Evolutionary conservation across 345 rosid genomes (phyloP), one percentile per base, ranked within the genome.

Genomic region (Garcia nutans): DNA sequence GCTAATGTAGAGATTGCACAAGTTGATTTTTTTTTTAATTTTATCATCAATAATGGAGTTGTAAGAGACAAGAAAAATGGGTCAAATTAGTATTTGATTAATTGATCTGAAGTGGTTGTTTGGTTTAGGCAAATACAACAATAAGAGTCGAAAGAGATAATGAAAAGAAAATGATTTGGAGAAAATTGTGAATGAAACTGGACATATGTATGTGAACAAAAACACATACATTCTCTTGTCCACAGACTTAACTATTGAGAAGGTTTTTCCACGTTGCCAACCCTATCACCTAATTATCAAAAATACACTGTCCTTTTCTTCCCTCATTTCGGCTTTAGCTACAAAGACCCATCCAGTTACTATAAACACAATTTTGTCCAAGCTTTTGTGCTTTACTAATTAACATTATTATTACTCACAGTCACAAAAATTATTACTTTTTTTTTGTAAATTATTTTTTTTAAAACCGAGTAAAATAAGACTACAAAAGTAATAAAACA

Each of bases 181-280:
- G 41, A 6, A 5, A 37, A 3, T 37, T 37, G 41, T 37, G 41
- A 37, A 37, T 37, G 50, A 10, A 47, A 81, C 68, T 79, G 70
- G 90, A 89, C 90, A 87, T 50, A 23, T 19, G 69, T 80, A 76
- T 72, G 71, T 74, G 78, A 90, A 89, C 93, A 89, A 85, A 73
- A 72, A 0, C 31, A 19, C 75, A 83, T 37, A 65, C 61, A 75
- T 62, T 77, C 56, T 41, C 50, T 16, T 54, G 75, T 68, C 70
- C 5, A 37, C 41, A 37, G 41, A 37, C 6, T 37, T 37, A 4
- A 37, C 41, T 37, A 37, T 37, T 37, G 6, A 37, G 41, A 37
- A 37, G 41, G 41, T 37, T 37, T 37, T 37, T 37, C 24, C 72
- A 50, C 54, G 17, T 42, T 68, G 23, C 70, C 68, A 33, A 63